Evolutionary conservation across 345 rosid species (phyloP), one percentile per base, ranked within the genome.

Genomic region (Euphorbia lathyris): DNA sequence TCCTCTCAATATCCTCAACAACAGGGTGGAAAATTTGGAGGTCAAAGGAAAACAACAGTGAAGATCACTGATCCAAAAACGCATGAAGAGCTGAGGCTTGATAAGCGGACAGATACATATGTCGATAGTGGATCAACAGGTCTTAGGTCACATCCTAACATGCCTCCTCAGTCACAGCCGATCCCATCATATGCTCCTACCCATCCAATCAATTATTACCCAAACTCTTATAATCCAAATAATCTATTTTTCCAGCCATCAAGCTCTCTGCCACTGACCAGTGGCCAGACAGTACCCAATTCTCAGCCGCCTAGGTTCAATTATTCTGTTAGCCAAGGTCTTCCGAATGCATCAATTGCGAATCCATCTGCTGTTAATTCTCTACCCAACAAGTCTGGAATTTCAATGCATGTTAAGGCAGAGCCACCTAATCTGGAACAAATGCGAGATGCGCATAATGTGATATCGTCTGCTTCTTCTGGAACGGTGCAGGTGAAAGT

Each of bases 1-100:
- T 63, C 74, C 60, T 74, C 90, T 9, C 97, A 85, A 68, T 90
- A 87, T 79, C 69, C 86, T 9, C 91, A 80, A 60, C 97, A 85
- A 70, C 99, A 86, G 68, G 98, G 89, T 67, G 89, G 86, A 3
- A 89, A 90, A 77, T 87, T 76, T 74, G 82, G 79, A 27, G 85
- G 87, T 72, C 79, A 69, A 58, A 94, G 96, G 62, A 90, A 88
- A 80, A 80, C 90, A 1, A 55, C 81, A 72, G 92, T 95, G 38
- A 95, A 90, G 78, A 92, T 95, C 60, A 92, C 97, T 74, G 92
- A 95, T 80, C 98, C 99, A 3, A 92, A 86, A 38, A 95, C 99
- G 11, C 97, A 85, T 76, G 97, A 89, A 77, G 98, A 95, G 87
- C 84, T 90, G 79, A 87, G 91, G 84, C 96, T 92, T 70, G 92